phyloP scores from a whole-genome alignment of 768 basidiomycete species.

The Rhodotorula toruloides region DNA sequence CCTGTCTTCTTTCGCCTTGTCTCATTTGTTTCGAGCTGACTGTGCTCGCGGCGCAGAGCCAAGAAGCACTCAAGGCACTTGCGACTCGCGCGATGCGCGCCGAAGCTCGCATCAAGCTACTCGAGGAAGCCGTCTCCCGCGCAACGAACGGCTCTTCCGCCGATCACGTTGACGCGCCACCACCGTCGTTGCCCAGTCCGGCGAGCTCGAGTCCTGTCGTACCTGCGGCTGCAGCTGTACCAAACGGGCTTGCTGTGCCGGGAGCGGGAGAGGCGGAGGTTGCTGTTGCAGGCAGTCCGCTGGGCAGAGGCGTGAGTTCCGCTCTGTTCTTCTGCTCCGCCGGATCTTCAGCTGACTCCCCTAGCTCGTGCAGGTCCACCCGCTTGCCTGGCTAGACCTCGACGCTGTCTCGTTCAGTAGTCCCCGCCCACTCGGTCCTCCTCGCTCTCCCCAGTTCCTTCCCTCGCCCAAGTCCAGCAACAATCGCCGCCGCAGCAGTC shows the following conservation, averaged over 20 bases:
- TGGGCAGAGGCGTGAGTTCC: not conserved
- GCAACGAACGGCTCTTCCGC: too few relatives aligned
- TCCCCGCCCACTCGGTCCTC: constrained; percentile 4
- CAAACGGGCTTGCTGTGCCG: too few relatives aligned
- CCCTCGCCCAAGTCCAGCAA: not conserved
- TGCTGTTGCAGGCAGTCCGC: too few relatives aligned
- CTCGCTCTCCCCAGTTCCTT: not conserved
- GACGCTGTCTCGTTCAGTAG: constrained; percentile 28
- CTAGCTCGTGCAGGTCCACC: constrained; percentile 19
- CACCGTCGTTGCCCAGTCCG: constrained; percentile 8
- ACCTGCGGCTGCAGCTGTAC: not conserved
- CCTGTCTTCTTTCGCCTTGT: not conserved
- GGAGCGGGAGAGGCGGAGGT: too few relatives aligned
- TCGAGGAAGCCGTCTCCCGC: constrained; percentile 16
- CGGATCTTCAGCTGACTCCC: too few relatives aligned
- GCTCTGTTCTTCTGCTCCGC: not conserved
- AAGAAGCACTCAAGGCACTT: constrained; percentile 31
- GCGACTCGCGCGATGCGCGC: constrained; percentile 29
- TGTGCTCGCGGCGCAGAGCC: too few relatives aligned
- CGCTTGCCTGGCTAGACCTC: constrained; percentile 36
- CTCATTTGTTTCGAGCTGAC: too few relatives aligned
- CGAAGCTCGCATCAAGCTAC: constrained; percentile 29
- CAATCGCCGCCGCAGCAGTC: not conserved
- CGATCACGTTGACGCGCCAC: too few relatives aligned
- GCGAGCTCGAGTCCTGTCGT: not conserved